Conservation (phyloP, 2,329 filamentous ascomycete genomes). For the Ophiostoma sp. region DNA sequence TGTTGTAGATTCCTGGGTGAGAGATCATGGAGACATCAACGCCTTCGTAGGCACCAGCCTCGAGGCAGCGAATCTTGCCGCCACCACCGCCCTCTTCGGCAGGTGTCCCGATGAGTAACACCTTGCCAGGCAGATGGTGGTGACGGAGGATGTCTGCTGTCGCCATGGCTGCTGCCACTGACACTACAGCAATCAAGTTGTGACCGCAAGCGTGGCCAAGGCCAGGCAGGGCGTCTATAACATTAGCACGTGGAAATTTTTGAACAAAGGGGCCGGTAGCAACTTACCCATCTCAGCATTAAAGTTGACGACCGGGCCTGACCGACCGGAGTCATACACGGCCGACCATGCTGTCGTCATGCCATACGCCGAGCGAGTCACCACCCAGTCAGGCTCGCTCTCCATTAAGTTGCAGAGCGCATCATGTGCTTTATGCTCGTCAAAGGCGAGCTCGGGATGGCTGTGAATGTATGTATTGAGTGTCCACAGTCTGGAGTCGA, state of each 20-base stretch:
- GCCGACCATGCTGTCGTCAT: background rate
- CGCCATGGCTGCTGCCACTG: background rate
- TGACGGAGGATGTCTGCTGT: background rate
- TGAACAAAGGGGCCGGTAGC: background rate
- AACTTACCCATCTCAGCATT: background rate
- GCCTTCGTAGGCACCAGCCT: background rate
- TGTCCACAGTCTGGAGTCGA: background rate
- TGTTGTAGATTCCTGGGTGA: background rate
- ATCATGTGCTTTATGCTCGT: constrained; percentile 12
- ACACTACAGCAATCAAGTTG: constrained; percentile 17
- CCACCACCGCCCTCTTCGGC: constrained; percentile 14
- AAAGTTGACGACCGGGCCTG: background rate
- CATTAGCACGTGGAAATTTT: background rate
- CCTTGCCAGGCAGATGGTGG: background rate
- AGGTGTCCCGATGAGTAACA: constrained; percentile 11
- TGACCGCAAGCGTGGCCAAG: constrained; percentile 15
- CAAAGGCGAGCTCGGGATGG: constrained; percentile 13
- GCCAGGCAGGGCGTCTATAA: background rate
- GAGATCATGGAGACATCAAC: background rate
- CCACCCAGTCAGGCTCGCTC: background rate
- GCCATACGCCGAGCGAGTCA: background rate
- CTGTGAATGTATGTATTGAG: constrained; percentile 7
- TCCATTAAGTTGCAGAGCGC: background rate
- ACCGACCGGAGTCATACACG: background rate
- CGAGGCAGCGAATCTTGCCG: constrained; percentile 17